Base-by-base conservation (phyloP, 1,139 yeast genomes). In the Blastobotrys aristatus region DNA sequence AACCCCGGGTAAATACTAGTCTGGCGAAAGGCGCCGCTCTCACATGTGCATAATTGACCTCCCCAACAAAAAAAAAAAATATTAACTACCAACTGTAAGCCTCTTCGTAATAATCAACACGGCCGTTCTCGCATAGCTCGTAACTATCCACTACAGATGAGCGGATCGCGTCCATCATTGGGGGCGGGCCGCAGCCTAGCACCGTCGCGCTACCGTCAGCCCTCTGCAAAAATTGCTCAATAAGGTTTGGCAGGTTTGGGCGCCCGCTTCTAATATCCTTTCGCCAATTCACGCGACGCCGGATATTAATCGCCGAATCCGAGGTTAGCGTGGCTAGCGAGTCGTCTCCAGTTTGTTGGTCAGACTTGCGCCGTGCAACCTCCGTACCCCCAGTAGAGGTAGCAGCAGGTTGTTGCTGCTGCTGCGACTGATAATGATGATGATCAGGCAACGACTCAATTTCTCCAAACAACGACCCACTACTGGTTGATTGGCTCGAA, bases 121-220 rank as follows among this genome's bases (percentile, higher is more conserved):
- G 53, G 7, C 70, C 70, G 38, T 60, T 51, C 38, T 53, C 52
- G 2, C 55, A 64, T n/a, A 51, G 35, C 29, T 64, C 66, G 35
- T 64, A 49, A 44, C 61, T 53, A 17, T 53, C 48, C 24, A 58
- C 56, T 14, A 63, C 63, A 4, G 61, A 52, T 49, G 56, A 51
- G 27, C 69, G 53, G 16, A 65, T 46, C 2, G 57, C 50, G 48
- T 68, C 71, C 64, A 66, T 66, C 70, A 67, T 62, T 4, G 59
- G 50, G 1, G 68, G 65, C 2, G 71, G 71, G 1, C 71, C 71
- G 43, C 71, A 67, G 3, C 67, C 68, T 8, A 67, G 54, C 1
- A 68, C 68, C 26, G 65, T 61, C 2, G 65, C 59, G 36, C 66
- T 58, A 17, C 69, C 68, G 18, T 55, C 50, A 5, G 67, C 50